These are phyloP conservation scores for Akanthomyces muscarius DNA, from an alignment of 2,329 filamentous ascomycete species.

Conservation along the genomic window DNA sequence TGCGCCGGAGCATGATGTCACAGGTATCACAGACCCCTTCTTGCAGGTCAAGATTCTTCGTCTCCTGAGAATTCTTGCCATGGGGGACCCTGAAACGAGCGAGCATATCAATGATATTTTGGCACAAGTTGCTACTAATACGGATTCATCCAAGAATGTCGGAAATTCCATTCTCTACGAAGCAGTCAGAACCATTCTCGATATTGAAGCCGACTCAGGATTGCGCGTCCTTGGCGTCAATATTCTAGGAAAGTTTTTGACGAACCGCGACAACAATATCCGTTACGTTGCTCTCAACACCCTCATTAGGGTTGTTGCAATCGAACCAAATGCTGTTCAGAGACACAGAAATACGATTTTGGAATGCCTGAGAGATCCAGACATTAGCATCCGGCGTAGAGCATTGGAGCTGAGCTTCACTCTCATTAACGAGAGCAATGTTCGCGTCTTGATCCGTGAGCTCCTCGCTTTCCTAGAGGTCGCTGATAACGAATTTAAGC, in stretches of 20 bases:
- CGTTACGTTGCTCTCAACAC: conserved; percentile 97
- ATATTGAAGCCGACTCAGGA: conserved; percentile 96
- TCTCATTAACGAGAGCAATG: conserved; percentile 93
- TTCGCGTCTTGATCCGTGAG: conserved; percentile 88
- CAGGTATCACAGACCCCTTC: conserved; percentile 96
- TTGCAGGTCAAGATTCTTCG: conserved; percentile 94
- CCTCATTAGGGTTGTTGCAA: conserved; percentile 93
- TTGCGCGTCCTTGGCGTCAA: conserved; percentile 93
- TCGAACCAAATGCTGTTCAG: conserved; percentile 96
- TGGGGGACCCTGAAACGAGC: conserved; percentile 81
- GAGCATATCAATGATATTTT: conserved; percentile 99
- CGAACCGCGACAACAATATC: conserved; percentile 99
- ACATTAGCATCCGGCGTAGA: conserved; percentile 93
- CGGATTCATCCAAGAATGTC: conserved; percentile 96
- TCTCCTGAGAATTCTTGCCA: conserved; percentile 77
- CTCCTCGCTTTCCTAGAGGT: conserved; percentile 93
- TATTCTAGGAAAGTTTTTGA: conserved; percentile 94
- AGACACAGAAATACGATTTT: conserved; percentile 95
- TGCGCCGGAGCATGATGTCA: conserved; percentile 96
- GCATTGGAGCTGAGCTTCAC: conserved; percentile 98
- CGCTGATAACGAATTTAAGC: conserved; percentile 97
- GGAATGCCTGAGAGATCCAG: conserved; percentile 91
- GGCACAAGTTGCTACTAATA: conserved; percentile 96
- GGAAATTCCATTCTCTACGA: conserved; percentile 98
- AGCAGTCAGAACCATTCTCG: conserved; percentile 91